These are phyloP conservation scores for Cephaloascus fragrans DNA, from an alignment of 805 yeast genomes.

Conservation along the genomic window DNA sequence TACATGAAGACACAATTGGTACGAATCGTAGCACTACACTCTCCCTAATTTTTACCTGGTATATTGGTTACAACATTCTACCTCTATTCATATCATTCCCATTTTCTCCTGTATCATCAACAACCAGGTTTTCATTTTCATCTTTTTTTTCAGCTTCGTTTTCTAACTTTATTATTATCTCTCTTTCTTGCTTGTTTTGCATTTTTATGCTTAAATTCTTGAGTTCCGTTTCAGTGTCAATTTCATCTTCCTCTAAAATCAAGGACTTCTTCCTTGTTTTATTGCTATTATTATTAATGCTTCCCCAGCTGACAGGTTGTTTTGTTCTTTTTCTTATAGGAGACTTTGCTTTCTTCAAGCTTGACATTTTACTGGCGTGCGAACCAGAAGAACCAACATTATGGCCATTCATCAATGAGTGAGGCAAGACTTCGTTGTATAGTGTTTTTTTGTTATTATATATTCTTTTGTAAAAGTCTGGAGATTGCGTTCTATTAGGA, in stretches of 20 bases:
- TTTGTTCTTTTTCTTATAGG: neutral
- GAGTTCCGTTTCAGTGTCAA: neutral
- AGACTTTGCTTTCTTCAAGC: neutral
- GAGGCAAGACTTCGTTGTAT: neutral
- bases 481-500: slow-evolving; percentile 20
- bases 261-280: neutral
- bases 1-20: too few species aligned
- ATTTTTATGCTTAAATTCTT: neutral
- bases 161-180: too few species aligned
- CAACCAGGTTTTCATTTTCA: neutral
- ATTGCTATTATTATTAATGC: neutral
- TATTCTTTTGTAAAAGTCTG: neutral
- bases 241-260: slow-evolving; percentile 1
- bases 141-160: neutral
- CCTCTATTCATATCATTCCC: neutral
- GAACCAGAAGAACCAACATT: too few species aligned
- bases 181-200: neutral
- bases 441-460: neutral
- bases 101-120: neutral
- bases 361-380: neutral
- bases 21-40: too few species aligned
- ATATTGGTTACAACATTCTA: neutral
- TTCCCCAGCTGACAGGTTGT: neutral
- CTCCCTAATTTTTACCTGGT: too few species aligned
- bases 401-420: neutral